These are phyloP conservation scores for Colletotrichum navitas DNA, from an alignment of 2,329 filamentous ascomycete genomes.

Conservation along the genomic window DNA sequence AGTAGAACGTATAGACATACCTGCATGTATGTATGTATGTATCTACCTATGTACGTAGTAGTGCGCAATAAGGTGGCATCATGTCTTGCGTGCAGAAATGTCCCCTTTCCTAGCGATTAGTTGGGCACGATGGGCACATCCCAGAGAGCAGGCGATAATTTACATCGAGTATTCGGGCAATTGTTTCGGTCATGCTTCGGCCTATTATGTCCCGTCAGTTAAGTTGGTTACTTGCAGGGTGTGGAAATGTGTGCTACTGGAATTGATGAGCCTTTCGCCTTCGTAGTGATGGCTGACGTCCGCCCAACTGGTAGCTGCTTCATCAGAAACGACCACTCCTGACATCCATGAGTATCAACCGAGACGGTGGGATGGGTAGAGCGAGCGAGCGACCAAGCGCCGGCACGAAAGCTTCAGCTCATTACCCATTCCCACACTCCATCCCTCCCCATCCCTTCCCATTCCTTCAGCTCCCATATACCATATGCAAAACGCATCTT, in stretches of 20 bases:
- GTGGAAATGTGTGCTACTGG: not conserved
- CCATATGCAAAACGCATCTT: not conserved
- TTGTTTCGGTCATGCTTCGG: not conserved
- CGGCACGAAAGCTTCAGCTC: not conserved
- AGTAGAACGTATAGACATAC: not conserved
- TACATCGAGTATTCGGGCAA: not conserved
- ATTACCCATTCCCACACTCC: not conserved
- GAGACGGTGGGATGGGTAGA: not conserved
- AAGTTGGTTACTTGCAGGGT: not conserved
- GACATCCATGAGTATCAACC: not conserved
- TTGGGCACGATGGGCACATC: not conserved
- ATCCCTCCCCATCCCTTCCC: not conserved
- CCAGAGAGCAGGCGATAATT: not conserved
- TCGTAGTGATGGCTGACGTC: not conserved
- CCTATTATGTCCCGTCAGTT: not conserved
- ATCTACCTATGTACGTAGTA: not conserved
- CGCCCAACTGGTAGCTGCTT: not conserved
- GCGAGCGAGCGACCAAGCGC: conserved; percentile 1
- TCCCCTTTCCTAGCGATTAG: not conserved
- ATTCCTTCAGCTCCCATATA: not conserved
- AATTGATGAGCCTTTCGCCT: not conserved
- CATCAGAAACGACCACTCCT: not conserved
- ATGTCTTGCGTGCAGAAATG: conserved; percentile 2
- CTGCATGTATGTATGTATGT: not conserved
- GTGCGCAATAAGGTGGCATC: not conserved